These are phyloP conservation scores for Microsporum audouinii DNA, from an alignment of 2,329 filamentous ascomycete species.

Conservation along the genomic window DNA sequence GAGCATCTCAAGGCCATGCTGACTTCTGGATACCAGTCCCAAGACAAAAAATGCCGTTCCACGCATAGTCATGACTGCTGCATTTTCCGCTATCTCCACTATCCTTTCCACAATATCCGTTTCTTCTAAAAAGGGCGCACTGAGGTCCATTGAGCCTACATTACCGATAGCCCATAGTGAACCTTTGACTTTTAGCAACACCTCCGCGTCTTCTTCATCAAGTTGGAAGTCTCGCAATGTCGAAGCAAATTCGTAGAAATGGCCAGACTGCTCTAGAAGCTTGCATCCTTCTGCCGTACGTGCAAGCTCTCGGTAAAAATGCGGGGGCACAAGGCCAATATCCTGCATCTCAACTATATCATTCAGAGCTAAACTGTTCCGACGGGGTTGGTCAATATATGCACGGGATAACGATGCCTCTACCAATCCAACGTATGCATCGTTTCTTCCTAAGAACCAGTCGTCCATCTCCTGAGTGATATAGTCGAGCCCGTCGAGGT, in stretches of 20 bases:
- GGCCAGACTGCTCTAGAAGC: conserved; percentile 79
- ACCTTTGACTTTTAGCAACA: conserved; percentile 86
- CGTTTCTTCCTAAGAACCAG: conserved; percentile 95
- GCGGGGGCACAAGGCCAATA: conserved; percentile 64
- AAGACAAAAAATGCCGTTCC: conserved; percentile 96
- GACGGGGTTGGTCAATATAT: conserved; percentile 47
- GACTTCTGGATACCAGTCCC: conserved; percentile 79
- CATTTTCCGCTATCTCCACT: conserved; percentile 73
- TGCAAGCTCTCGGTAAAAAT: conserved; percentile 93
- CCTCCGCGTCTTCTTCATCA: conserved; percentile 72
- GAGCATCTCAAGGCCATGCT: conserved; percentile 84
- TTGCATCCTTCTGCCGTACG: conserved; percentile 86
- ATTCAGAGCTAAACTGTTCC: conserved; percentile 41
- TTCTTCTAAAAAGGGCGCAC: conserved; percentile 83
- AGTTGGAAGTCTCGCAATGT: conserved; percentile 82
- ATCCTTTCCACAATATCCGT: conserved; percentile 81
- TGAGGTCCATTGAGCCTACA: conserved; percentile 94
- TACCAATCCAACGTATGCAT: conserved; percentile 86
- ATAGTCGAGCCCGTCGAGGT: conserved; percentile 91
- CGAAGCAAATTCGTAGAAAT: conserved; percentile 84
- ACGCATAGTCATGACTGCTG: conserved; percentile 81
- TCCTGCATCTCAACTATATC: conserved; percentile 49
- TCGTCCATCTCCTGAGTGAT: conserved; percentile 99
- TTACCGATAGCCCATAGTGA: conserved; percentile 97
- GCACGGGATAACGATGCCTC: conserved; percentile 89